phyloP scores from a whole-genome alignment of 768 basidiomycete genomes.

The Coprinopsis strossmayeri region DNA sequence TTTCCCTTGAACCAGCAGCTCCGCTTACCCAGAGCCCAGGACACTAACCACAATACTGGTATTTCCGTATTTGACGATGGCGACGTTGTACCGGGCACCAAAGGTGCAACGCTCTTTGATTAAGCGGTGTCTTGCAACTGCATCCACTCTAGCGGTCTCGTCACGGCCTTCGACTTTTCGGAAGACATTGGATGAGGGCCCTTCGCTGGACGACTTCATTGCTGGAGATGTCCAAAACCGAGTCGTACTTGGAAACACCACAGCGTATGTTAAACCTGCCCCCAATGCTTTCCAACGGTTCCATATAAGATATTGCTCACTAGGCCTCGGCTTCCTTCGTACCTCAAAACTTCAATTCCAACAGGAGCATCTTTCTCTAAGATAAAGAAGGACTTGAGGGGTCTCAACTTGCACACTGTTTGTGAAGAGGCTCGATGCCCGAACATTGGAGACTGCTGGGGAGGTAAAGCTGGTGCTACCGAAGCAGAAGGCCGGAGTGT shows the following conservation, averaged over 20 bases:
- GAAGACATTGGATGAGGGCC: conserved; percentile 55
- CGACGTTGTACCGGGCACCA: conserved; percentile 4
- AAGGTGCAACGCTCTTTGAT: conserved; percentile 7
- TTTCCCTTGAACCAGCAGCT: too few species aligned
- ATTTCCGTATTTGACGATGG: not conserved
- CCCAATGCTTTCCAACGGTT: not conserved
- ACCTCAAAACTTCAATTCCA: conserved; percentile 89
- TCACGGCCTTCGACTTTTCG: conserved; percentile 32
- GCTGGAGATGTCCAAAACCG: conserved; percentile 50
- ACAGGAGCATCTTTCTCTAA: conserved; percentile 82
- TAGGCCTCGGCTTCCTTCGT: conserved; percentile 82
- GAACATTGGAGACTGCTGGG: conserved; percentile 99
- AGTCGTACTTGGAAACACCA: conserved; percentile 66
- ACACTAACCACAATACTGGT: too few species aligned
- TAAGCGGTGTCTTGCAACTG: conserved; percentile 23
- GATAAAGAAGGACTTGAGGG: conserved; percentile 93
- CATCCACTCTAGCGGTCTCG: conserved; percentile 22
- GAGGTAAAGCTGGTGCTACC: conserved; percentile 63
- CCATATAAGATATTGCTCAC: not conserved
- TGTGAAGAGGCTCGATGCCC: conserved; percentile 99
- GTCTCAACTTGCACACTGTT: conserved; percentile 88
- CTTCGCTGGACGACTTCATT: conserved; percentile 77
- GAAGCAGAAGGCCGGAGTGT: conserved; percentile 69
- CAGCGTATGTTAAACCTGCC: conserved; percentile 38
- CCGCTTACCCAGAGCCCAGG: too few species aligned